Evolutionary conservation across 2,329 filamentous ascomycete genomes (phyloP), one percentile per base, ranked within the genome.

Genomic region (Berkeleyomyces rouxiae): DNA sequence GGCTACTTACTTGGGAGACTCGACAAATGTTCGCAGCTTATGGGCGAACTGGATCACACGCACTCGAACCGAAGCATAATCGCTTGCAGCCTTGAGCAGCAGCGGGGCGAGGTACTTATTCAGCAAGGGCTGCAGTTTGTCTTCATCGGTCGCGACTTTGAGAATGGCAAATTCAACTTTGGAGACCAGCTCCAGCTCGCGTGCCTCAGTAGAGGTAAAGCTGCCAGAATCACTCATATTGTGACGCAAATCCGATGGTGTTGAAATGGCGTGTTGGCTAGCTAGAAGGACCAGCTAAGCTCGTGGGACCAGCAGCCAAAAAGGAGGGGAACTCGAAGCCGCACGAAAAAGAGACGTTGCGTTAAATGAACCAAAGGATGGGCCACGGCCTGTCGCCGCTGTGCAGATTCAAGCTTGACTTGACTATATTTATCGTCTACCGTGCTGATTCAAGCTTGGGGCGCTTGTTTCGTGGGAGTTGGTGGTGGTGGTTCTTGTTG

Each of bases 81-180:
- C 87, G 58, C 91, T 96, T 40, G 81, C 84, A 40, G 95, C 83
- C 71, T 97, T 97, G 64, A 96, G 78, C 2, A 99, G 80, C 9
- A 97, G 75, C 0, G 92, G 87, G 3, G 87, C 77, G 36, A 99
- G 78, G 70, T 92, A 96, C 49, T 82, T 84, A 69, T 87, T 83
- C 16, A 99, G 78, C 13, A 93, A 77, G 33, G 83, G 76, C 71
- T 92, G 83, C 1, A 99, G 81, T 74, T 92, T 95, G 66, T 83
- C 79, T 71, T 96, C 92, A 60, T 90, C 85, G 68, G 90, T 87
- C 37, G 91, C 87, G 61, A 92, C 82, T 37, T 83, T 86, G 13
- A 83, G 71, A 69, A 96, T 93, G 66, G 85, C 82, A 70, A 93
- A 83, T 72, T 95, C 90, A 55, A 95, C 86, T 70, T 88, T 92